phyloP scores from a whole-genome alignment of 164 flowering plant species.

The Aristolochia californica region DNA sequence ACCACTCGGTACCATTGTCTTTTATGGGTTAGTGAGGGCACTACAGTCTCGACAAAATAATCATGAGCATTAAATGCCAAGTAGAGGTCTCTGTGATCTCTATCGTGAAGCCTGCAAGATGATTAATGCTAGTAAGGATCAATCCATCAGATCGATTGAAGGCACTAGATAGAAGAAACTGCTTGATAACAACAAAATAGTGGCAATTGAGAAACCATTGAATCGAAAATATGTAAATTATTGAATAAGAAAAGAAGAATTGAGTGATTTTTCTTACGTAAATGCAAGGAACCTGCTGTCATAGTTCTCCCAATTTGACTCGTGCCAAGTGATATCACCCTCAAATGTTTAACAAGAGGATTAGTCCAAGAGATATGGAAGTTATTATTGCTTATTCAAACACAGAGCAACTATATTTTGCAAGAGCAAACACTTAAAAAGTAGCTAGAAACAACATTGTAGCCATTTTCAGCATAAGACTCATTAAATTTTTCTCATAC shows the following conservation, averaged over 20 bases:
- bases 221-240: not conserved
- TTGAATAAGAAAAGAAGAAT: not conserved
- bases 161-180: not conserved
- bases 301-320: slow-evolving; percentile 81
- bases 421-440: not conserved
- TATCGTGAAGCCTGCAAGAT: slow-evolving; percentile 68
- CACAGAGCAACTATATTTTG: not conserved
- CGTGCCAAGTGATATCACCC: slow-evolving; percentile 92
- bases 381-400: not conserved
- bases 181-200: not conserved
- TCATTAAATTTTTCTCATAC: too few relatives aligned
- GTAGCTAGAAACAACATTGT: too few relatives aligned
- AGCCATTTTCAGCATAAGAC: too few relatives aligned
- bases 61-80: slow-evolving; percentile 91
- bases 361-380: not conserved
- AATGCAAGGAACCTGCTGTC: slow-evolving; percentile 94
- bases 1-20: slow-evolving; percentile 84
- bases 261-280: slow-evolving; percentile 47
- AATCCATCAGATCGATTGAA: not conserved
- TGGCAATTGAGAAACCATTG: not conserved
- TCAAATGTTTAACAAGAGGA: slow-evolving; percentile 18
- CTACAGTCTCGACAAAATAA: slow-evolving; percentile 39
- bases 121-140: not conserved
- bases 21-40: slow-evolving; percentile 60
- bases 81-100: slow-evolving; percentile 46